A percentile compares a stretch with the other conserved stretches of the same genome.
Evolutionary conservation across 1,139 yeast genomes (phyloP).

Genomic region (Yamadazyma triangularis): DNA sequence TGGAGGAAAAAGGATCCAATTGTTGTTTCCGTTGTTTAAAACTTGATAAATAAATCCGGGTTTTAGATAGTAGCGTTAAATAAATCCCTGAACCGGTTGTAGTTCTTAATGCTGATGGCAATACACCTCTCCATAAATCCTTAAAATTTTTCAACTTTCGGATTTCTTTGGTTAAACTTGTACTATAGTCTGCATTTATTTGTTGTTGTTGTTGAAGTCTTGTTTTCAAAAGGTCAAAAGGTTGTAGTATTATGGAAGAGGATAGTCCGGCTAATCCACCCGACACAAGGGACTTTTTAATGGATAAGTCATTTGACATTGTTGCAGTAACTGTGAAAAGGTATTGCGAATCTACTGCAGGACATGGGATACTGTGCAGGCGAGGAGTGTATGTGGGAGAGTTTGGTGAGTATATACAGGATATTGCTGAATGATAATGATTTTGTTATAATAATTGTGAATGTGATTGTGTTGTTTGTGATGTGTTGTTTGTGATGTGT

Average conservation of each 20-base stretch:
- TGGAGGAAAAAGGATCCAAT: too few species aligned
- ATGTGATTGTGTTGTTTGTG: too few species aligned
- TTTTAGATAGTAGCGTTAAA: slow-evolving; percentile 62
- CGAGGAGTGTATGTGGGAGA: too few species aligned
- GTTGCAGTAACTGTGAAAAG: too few species aligned
- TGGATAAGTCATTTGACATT: slow-evolving; percentile 14
- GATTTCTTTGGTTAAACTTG: slow-evolving; percentile 39
- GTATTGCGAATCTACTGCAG: too few species aligned
- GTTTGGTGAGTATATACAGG: too few species aligned
- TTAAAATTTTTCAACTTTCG: slow-evolving; percentile 41
- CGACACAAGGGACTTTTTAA: slow-evolving; percentile 26
- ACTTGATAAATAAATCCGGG: slow-evolving; percentile 51
- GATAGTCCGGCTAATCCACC: slow-evolving; percentile 88
- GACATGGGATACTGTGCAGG: too few species aligned
- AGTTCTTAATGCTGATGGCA: slow-evolving; percentile 86
- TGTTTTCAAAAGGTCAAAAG: slow-evolving; percentile 85
- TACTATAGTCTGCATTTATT: slow-evolving; percentile 31
- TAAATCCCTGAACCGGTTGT: slow-evolving; percentile 90
- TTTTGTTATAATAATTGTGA: too few species aligned
- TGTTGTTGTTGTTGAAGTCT: slow-evolving; percentile 72
- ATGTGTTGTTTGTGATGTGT: too few species aligned
- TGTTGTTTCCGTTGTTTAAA: slow-evolving; percentile 13
- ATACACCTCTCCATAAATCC: slow-evolving; percentile 87
- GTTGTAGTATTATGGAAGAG: slow-evolving; percentile 80
- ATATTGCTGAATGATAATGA: too few species aligned